Evolutionary conservation across 257 asterid species (phyloP).

Genomic region (Nicotiana sylvestris): DNA sequence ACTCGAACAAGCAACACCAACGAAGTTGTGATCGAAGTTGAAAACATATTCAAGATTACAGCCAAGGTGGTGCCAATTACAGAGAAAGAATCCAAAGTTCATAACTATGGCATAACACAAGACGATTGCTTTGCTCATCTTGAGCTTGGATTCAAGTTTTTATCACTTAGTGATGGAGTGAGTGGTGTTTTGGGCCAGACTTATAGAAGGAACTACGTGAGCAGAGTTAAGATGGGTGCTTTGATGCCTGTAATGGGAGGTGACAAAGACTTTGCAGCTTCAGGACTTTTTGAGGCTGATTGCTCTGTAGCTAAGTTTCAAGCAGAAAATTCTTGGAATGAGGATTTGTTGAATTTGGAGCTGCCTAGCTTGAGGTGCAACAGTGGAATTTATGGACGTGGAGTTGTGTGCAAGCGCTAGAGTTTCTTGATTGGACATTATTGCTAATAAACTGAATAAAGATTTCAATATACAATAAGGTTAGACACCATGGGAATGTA

Average conservation of each 20-base stretch:
- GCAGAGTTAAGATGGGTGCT: conserved; percentile 41
- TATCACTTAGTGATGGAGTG: conserved; percentile 21
- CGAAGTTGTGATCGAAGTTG: conserved; percentile 29
- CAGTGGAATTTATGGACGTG: conserved; percentile 40
- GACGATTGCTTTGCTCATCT: conserved; percentile 63
- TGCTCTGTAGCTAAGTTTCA: conserved; percentile 41
- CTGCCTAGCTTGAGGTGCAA: conserved; percentile 39
- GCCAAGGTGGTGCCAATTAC: conserved; percentile 56
- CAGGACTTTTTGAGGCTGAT: conserved; percentile 39
- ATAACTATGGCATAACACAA: conserved; percentile 42
- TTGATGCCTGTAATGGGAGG: conserved; percentile 69
- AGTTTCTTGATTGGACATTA: not conserved
- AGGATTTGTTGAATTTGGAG: conserved; percentile 18
- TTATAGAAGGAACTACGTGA: conserved; percentile 48
- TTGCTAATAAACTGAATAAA: not conserved
- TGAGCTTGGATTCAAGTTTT: conserved; percentile 58
- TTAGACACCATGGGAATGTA: not conserved
- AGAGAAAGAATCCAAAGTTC: conserved; percentile 33
- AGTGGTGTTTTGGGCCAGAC: conserved; percentile 69
- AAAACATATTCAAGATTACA: conserved; percentile 32
- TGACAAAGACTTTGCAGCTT: conserved; percentile 29
- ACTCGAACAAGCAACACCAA: conserved; percentile 35
- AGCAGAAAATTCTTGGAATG: not conserved
- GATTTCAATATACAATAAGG: not conserved
- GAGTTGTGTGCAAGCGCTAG: conserved; percentile 46